Percentiles rank a stretch among this genome's conserved stretches.
Conservation (phyloP, 768 basidiomycete genomes). For the Saitozyma podzolica region DNA sequence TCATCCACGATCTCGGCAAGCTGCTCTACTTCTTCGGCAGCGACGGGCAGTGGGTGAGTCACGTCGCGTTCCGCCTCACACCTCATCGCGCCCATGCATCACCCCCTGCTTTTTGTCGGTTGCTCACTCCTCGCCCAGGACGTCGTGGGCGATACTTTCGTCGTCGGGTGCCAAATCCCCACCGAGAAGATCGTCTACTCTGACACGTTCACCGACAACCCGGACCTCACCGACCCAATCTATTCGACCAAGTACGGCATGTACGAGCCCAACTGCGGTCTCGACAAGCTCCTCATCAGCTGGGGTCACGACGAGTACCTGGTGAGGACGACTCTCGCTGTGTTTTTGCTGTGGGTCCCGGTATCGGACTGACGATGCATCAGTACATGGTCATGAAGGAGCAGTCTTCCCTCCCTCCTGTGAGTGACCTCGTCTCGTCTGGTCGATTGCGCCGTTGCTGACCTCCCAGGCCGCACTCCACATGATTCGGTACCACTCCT, state of each 20-base stretch:
- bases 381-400: no score
- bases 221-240: slow-evolving; percentile 43
- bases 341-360: no score
- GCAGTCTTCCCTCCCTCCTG: no score
- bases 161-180: slow-evolving; percentile 76
- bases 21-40: slow-evolving; percentile 68
- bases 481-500: slow-evolving; percentile 93
- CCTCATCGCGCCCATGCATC: no score
- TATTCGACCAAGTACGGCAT: slow-evolving; percentile 47
- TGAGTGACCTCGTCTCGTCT: no score
- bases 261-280: slow-evolving; percentile 48
- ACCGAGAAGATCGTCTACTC: slow-evolving; percentile 60
- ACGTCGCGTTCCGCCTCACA: no score
- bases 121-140: slow-evolving; percentile 52
- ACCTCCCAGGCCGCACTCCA: slow-evolving; percentile 72
- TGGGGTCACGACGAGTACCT: slow-evolving; percentile 96
- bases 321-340: slow-evolving; percentile 70
- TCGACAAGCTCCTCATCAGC: slow-evolving; percentile 58
- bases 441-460: slow-evolving; percentile 40
- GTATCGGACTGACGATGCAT: no score
- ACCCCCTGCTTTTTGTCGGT: no score
- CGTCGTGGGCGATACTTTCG: slow-evolving; percentile 81
- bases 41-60: slow-evolving; percentile 69
- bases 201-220: slow-evolving; percentile 50
- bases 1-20: slow-evolving; percentile 88